Evolutionary conservation across 2,329 filamentous ascomycete genomes (phyloP).

Genomic region (Clonostachys byssicola): DNA sequence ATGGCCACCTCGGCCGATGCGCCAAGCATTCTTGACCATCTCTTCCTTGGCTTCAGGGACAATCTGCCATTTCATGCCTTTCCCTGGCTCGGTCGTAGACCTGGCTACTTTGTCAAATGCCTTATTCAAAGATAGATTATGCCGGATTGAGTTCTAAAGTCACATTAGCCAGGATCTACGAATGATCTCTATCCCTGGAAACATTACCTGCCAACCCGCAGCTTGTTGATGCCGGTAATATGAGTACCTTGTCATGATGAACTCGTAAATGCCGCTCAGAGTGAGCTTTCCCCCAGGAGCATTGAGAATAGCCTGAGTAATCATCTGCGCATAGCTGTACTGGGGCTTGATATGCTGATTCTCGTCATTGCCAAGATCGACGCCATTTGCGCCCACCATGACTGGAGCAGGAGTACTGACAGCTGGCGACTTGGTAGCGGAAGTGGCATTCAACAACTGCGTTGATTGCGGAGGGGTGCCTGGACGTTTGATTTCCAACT

Average conservation of each 20-base stretch:
- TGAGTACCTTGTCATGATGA: constrained; percentile 85
- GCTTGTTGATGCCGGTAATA: constrained; percentile 80
- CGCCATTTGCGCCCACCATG: constrained; percentile 40
- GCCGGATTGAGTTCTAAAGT: constrained; percentile 82
- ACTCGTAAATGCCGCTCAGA: constrained; percentile 87
- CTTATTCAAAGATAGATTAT: constrained; percentile 94
- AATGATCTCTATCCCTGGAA: neutral
- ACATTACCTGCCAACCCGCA: constrained; percentile 82
- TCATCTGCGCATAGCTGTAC: constrained; percentile 95
- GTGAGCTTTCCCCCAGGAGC: constrained; percentile 86
- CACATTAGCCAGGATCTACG: neutral
- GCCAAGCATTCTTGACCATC: constrained; percentile 71
- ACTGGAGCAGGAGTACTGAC: constrained; percentile 25
- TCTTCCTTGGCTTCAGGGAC: constrained; percentile 80
- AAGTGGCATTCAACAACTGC: neutral
- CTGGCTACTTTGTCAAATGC: constrained; percentile 91
- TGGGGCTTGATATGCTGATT: constrained; percentile 92
- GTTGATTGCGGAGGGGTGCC: constrained; percentile 46
- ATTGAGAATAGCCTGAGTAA: constrained; percentile 90
- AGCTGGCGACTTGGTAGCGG: constrained; percentile 16
- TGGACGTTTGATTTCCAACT: constrained; percentile 55
- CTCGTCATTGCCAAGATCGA: constrained; percentile 77
- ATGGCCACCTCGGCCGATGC: constrained; percentile 58
- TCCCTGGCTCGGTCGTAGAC: constrained; percentile 90
- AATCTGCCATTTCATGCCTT: constrained; percentile 99